Percentiles rank a stretch among this genome's conserved stretches.
These are phyloP conservation scores for Yamadazyma spencermartinsiae DNA, from an alignment of 1,139 yeast genomes.

Conservation along the genomic window DNA sequence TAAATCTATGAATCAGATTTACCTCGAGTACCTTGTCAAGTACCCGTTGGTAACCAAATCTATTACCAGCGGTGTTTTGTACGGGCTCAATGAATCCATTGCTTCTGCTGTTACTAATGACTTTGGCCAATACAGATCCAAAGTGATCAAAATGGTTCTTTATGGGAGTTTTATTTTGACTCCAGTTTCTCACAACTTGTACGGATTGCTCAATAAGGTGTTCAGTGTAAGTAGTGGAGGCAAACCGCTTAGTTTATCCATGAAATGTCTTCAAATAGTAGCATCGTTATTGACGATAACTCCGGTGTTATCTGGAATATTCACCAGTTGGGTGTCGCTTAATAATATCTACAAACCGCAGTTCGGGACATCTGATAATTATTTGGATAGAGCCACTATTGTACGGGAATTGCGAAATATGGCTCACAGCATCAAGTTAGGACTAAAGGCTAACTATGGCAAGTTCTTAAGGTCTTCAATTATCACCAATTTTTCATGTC, in stretches of 20 bases:
- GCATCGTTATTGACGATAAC: slow-evolving; percentile 63
- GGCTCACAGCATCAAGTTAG: slow-evolving; percentile 23
- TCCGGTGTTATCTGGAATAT: slow-evolving; percentile 59
- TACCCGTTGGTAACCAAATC: slow-evolving; percentile 64
- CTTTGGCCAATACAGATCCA: slow-evolving; percentile 23
- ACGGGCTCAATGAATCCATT: slow-evolving; percentile 59
- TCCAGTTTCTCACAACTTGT: slow-evolving; percentile 70
- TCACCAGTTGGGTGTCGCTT: slow-evolving; percentile 55
- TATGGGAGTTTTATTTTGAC: slow-evolving; percentile 73
- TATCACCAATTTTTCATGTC: slow-evolving; percentile 60
- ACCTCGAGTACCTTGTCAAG: slow-evolving; percentile 40
- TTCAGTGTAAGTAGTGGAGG: slow-evolving; percentile 27
- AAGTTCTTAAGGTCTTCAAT: slow-evolving; percentile 65
- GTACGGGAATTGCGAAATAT: slow-evolving; percentile 24
- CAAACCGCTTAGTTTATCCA: slow-evolving; percentile 32
- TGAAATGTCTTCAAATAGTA: slow-evolving; percentile 58
- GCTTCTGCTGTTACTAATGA: slow-evolving; percentile 56
- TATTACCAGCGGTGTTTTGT: slow-evolving; percentile 56
- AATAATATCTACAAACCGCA: slow-evolving; percentile 34
- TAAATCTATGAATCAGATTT: slow-evolving; percentile 23
- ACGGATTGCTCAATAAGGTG: slow-evolving; percentile 45
- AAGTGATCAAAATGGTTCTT: slow-evolving; percentile 60
- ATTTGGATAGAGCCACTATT: slow-evolving; percentile 9
- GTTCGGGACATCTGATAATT: neutral
- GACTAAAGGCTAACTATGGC: slow-evolving; percentile 52